Conservation (phyloP, 2,329 filamentous ascomycete species). For the Claviceps maximensis region DNA sequence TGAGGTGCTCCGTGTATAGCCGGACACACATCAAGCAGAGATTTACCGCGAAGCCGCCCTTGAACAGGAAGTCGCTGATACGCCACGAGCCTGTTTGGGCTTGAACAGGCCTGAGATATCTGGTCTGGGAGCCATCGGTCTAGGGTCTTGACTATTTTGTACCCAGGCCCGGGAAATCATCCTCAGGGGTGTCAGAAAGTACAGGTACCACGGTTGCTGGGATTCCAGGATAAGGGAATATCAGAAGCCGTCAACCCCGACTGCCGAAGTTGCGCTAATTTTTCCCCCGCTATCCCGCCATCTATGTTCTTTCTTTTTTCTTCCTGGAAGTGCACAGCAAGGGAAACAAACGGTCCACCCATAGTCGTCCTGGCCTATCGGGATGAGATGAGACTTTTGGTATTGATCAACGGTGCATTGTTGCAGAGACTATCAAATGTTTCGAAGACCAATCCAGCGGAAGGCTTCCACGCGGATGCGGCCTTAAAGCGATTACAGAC, state of each 20-base stretch:
- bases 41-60: neutral
- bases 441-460: neutral
- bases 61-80: neutral
- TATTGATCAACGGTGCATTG: neutral
- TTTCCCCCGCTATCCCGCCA: neutral
- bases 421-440: neutral
- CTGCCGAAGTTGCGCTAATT: slow-evolving; percentile 2
- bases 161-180: neutral
- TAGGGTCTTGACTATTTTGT: neutral
- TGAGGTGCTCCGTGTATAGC: neutral
- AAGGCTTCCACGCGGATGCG: neutral
- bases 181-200: neutral
- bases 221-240: neutral
- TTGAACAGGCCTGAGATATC: neutral
- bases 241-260: neutral
- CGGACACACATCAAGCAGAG: neutral
- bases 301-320: neutral
- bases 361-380: neutral
- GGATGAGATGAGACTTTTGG: neutral
- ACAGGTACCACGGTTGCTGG: neutral
- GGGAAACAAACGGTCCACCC: neutral
- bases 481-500: neutral
- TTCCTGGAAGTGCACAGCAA: neutral
- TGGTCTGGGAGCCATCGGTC: neutral
- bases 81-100: neutral